A percentile compares a stretch with the other conserved stretches of the same genome.
Conservation (phyloP, 2,329 filamentous ascomycete species). For the Aphanoascus verrucosus region DNA sequence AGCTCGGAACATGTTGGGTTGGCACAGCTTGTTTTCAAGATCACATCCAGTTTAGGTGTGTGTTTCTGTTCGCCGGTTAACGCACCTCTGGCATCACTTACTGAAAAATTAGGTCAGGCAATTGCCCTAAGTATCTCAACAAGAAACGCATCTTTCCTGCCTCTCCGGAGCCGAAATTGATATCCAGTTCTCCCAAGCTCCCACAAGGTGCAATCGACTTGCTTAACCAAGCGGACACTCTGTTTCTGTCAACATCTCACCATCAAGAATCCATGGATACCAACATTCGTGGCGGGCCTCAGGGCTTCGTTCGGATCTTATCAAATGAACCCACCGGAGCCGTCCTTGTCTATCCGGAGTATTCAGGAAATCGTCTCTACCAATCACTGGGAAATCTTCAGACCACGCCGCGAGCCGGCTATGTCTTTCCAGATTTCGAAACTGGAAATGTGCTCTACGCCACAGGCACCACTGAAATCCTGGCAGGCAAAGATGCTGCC, state of each 20-base stretch:
- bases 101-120: slow-evolving; percentile 43
- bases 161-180: slow-evolving; percentile 43
- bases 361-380: slow-evolving; percentile 73
- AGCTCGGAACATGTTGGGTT: slow-evolving; percentile 19
- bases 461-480: slow-evolving; percentile 57
- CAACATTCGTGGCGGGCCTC: slow-evolving; percentile 65
- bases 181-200: slow-evolving; percentile 42
- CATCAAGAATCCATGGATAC: slow-evolving; percentile 62
- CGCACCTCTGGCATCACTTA: background rate
- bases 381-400: slow-evolving; percentile 71
- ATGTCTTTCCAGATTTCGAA: slow-evolving; percentile 63
- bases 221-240: slow-evolving; percentile 56
- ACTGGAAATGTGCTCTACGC: slow-evolving; percentile 63
- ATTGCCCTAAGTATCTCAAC: slow-evolving; percentile 82
- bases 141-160: slow-evolving; percentile 53
- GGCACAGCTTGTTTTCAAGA: slow-evolving; percentile 53
- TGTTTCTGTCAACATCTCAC: slow-evolving; percentile 64
- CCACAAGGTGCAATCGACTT: slow-evolving; percentile 47
- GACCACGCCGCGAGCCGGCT: slow-evolving; percentile 54
- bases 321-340: slow-evolving; percentile 41
- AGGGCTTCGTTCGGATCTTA: slow-evolving; percentile 61
- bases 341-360: slow-evolving; percentile 67
- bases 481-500: slow-evolving; percentile 54
- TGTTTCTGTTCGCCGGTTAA: slow-evolving; percentile 3
- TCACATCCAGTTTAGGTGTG: slow-evolving; percentile 57